Evolutionary conservation across 2,329 filamentous ascomycete genomes (phyloP).

Genomic region (Bipolaris cookei): DNA sequence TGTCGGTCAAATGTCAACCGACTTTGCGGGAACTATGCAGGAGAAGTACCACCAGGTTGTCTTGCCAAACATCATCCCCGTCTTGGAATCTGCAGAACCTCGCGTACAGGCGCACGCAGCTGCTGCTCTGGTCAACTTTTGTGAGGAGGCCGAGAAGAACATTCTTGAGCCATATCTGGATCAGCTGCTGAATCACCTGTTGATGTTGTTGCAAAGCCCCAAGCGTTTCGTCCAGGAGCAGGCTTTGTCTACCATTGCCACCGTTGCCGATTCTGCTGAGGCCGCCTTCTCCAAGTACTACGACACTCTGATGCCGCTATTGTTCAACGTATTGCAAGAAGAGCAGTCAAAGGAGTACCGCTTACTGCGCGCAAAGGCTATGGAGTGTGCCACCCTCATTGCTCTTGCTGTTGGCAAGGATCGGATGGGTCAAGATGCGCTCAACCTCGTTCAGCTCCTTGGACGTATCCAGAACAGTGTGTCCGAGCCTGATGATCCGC

Average conservation of each 20-base stretch:
- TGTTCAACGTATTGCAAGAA: constrained; percentile 86
- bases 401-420: constrained; percentile 94
- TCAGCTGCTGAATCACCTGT: constrained; percentile 80
- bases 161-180: constrained; percentile 93
- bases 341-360: constrained; percentile 94
- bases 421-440: constrained; percentile 84
- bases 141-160: constrained; percentile 93
- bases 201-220: constrained; percentile 85
- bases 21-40: constrained; percentile 98
- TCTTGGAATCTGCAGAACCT: constrained; percentile 86
- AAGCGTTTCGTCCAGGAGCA: constrained; percentile 98
- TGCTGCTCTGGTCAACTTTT: constrained; percentile 98
- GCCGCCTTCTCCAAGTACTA: constrained; percentile 95
- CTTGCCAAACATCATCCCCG: constrained; percentile 88
- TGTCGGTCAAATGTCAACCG: constrained; percentile 99
- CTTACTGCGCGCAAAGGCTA: constrained; percentile 91
- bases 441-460: constrained; percentile 84
- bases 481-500: constrained; percentile 89
- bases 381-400: constrained; percentile 98
- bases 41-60: constrained; percentile 90
- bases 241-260: constrained; percentile 95
- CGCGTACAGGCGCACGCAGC: constrained; percentile 96
- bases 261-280: constrained; percentile 97
- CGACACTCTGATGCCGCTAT: constrained; percentile 89
- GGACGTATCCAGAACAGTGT: constrained; percentile 82